Base-by-base conservation (phyloP, 2,329 filamentous ascomycete genomes). In the Aspergillus terreus region DNA sequence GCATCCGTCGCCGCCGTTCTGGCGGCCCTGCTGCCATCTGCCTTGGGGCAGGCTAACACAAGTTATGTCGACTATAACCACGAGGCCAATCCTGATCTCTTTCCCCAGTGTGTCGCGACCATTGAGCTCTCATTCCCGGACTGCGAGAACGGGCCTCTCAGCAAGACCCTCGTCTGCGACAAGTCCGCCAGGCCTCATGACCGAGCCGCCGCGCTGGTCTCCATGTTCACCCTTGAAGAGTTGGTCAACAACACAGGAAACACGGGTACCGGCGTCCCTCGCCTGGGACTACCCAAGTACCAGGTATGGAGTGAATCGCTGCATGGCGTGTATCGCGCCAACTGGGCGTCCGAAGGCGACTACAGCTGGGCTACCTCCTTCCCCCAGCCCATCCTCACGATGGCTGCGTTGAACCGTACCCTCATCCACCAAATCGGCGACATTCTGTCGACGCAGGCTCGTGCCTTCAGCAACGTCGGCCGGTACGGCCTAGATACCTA, bases 321-420 rank as follows among this genome's bases (percentile, higher is more conserved):
- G 0, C 84, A 87, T 60, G 85, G 85, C 1, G 72, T 87, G 0
- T 83, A 79, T 4, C 83, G 82, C 0, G 80, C 81, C 5, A 72
- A 77, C 27, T 84, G 83, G 64, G 75, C 76, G n/a, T 65, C 66
- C 5, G 70, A 69, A 11, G 79, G 78, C 2, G 68, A 78, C 10
- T 87, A 78, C 63, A 79, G 74, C 55, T 81, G 79, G 61, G 81
- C 84, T 0, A 87, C 85, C 0, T 83, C 80, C 0, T 88, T 87
- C 60, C 83, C 85, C 0, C 78, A 81, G 62, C 84, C 84, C 0
- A 84, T 88, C 47, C 67, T 80, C 2, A 78, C 84, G 59, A 79
- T 79, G 19, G 82, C 84, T 0, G 78, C 84, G 0, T 84, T 88
- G 56, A 83, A 88, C 55, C 82, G 86, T 56, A 76, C 77, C 0